Evolutionary conservation across 306 rosid species (phyloP), one percentile per base, ranked within the genome.

Genomic region (Comarum palustre): DNA sequence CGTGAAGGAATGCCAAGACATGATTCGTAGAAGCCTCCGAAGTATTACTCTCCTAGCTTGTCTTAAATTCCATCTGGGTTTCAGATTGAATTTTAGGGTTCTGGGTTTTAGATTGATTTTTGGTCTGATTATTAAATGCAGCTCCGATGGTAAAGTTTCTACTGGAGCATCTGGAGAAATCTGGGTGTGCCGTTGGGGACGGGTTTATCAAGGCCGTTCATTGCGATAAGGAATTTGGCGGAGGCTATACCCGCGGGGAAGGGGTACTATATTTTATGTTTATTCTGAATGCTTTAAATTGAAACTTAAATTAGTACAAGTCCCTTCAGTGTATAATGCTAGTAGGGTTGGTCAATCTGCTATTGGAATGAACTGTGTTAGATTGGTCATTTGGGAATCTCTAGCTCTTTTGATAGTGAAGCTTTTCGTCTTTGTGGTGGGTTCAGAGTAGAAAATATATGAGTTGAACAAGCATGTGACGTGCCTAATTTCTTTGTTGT

Each of bases 131-230:
- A 12, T 68, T 32, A 71, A 3, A 3, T 22, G 39, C 82, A 86
- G 92, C 82, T 87, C 96, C 98, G 20, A 79, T 64, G 77, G 93
- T 86, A 84, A 90, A 74, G 52, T 88, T 88, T 77, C 79, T 92
- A 75, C 75, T 80, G 83, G 91, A 87, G 75, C 83, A 79, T 55
- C 74, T 90, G 80, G 90, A 83, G 81, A 85, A 88, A 86, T 79
- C 93, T 72, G 98, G 96, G 68, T 92, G 98, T 73, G 69, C 50
- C 3, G 71, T 90, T 27, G 84, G 84, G 15, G 86, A 90, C 38
- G 81, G 73, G 73, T 90, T 88, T 76, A 65, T 92, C 75, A 87
- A 70, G 82, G 87, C 95, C 43, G 80, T 81, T 48, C 71, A 79
- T 59, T 93, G 98, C 63, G 42, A 83, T 16, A 55, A 50, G 45